Evolutionary conservation across 805 yeast genomes (phyloP).

Genomic region (Lachancea lanzarotensis): DNA sequence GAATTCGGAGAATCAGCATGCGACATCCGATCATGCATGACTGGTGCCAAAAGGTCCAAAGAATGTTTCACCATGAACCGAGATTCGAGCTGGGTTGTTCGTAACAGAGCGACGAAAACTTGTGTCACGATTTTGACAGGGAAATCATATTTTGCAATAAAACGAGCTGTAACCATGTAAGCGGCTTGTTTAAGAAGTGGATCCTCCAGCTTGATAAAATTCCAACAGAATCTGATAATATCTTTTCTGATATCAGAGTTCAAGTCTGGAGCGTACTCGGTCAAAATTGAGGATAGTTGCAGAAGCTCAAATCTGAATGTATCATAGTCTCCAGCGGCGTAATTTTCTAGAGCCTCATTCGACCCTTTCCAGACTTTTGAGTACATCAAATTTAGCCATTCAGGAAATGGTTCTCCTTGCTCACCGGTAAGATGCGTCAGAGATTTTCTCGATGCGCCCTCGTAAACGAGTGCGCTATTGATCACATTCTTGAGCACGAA

Average conservation of each 20-base stretch:
- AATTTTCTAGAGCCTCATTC: constrained; percentile 39
- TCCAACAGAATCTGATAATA: constrained; percentile 91
- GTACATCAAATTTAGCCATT: constrained; percentile 62
- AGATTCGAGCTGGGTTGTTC: constrained; percentile 81
- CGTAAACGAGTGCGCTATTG: constrained; percentile 58
- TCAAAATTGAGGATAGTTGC: constrained; percentile 71
- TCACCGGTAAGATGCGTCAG: constrained; percentile 39
- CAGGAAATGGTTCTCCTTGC: constrained; percentile 32
- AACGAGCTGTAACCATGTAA: constrained; percentile 78
- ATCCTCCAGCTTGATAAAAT: constrained; percentile 83
- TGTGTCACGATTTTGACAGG: constrained; percentile 85
- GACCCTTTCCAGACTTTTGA: constrained; percentile 65
- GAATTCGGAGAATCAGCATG: constrained; percentile 42
- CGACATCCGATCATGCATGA: constrained; percentile 60
- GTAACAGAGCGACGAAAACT: constrained; percentile 80
- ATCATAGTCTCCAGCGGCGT: constrained; percentile 65
- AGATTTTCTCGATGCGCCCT: constrained; percentile 45
- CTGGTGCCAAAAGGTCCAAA: constrained; percentile 82
- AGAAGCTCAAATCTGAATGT: constrained; percentile 67
- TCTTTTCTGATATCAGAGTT: constrained; percentile 66
- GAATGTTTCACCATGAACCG: constrained; percentile 81
- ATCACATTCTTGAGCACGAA: constrained; percentile 57
- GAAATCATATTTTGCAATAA: constrained; percentile 82
- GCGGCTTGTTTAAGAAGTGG: constrained; percentile 87
- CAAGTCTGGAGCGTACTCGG: constrained; percentile 57